phyloP scores from a whole-genome alignment of 2,329 filamentous ascomycete genomes.

The Aureobasidium subglaciale region DNA sequence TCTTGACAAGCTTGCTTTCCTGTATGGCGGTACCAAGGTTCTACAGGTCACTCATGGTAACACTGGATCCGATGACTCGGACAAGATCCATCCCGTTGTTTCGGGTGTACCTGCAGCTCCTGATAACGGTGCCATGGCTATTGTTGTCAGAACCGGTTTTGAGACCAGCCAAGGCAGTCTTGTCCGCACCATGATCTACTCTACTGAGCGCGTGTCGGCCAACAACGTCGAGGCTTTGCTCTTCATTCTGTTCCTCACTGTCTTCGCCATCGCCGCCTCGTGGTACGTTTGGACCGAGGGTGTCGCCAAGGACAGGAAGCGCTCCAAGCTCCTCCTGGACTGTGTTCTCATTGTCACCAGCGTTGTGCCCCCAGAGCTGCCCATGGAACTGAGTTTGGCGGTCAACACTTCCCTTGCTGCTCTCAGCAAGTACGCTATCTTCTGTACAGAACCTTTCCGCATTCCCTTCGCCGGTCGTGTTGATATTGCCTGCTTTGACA shows the following conservation, averaged over 20 bases:
- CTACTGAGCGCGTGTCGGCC: slow-evolving; percentile 95
- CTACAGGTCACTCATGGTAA: slow-evolving; percentile 88
- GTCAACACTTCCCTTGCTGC: slow-evolving; percentile 97
- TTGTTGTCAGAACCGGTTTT: slow-evolving; percentile 96
- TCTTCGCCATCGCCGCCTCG: slow-evolving; percentile 93
- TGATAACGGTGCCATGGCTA: slow-evolving; percentile 86
- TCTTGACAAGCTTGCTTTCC: slow-evolving; percentile 91
- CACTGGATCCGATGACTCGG: slow-evolving; percentile 57
- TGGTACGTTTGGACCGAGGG: slow-evolving; percentile 99
- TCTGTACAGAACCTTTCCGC: slow-evolving; percentile 97
- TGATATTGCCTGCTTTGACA: slow-evolving; percentile 96
- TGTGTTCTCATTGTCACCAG: slow-evolving; percentile 97
- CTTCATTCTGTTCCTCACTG: slow-evolving; percentile 92
- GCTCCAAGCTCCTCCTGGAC: slow-evolving; percentile 93
- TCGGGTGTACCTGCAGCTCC: slow-evolving; percentile 79
- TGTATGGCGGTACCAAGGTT: slow-evolving; percentile 96
- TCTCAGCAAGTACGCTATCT: slow-evolving; percentile 90
- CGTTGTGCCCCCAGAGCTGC: slow-evolving; percentile 94
- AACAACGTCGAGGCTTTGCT: slow-evolving; percentile 95
- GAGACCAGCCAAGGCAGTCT: slow-evolving; percentile 97
- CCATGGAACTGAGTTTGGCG: slow-evolving; percentile 94
- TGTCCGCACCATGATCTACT: slow-evolving; percentile 99
- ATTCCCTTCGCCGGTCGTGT: slow-evolving; percentile 95
- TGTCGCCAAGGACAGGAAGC: slow-evolving; percentile 87
- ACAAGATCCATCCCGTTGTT: slow-evolving; percentile 54